Evolutionary conservation across 129 eudicot genomes (phyloP), one percentile per base, ranked within the genome.

Genomic region (Erigeron canadensis): DNA sequence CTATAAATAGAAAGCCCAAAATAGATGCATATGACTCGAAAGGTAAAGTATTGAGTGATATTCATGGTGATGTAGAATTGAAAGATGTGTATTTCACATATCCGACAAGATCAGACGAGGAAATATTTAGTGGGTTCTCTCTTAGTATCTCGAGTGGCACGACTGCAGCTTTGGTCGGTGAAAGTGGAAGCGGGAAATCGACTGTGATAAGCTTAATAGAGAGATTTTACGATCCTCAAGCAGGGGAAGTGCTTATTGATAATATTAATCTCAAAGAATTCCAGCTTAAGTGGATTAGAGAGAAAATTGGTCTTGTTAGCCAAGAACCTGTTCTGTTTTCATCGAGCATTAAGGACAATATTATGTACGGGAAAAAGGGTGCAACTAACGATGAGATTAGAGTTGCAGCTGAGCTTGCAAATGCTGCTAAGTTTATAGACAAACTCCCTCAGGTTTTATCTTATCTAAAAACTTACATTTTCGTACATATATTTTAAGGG

Each of bases 171-270:
- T 73, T 89, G 80, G 96, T 89, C 72, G 96, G 96, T 16, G 89
- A 89, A 58, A 89, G 96, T 69, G 96, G 96, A 56, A 89, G 96
- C 21, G 96, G 96, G 2, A 89, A 89, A 71, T 86, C 96, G 1
- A 89, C 96, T 0, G 87, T 89, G 4, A 84, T 89, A 51, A 82
- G 91, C 57, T 47, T 89, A 67, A 86, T 89, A 21, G 92, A 89
- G 84, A 86, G 96, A 70, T 89, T 89, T 71, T 89, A 89, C 46
- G 96, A 89, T 82, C 96, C 96, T 18, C 65, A 57, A 54, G 75
- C 40, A 12, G 75, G 75, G 40, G 75, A 70, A 57, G 42, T 70
- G 40, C 81, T 82, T 67, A 86, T 89, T 7, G 96, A 89, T 70
- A 83, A 86, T 51, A 69, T 76, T 23, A 84, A 84, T 82, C 83